Conservation (phyloP, 139 green algal genomes). For the Chlamydomonas sp. region DNA sequence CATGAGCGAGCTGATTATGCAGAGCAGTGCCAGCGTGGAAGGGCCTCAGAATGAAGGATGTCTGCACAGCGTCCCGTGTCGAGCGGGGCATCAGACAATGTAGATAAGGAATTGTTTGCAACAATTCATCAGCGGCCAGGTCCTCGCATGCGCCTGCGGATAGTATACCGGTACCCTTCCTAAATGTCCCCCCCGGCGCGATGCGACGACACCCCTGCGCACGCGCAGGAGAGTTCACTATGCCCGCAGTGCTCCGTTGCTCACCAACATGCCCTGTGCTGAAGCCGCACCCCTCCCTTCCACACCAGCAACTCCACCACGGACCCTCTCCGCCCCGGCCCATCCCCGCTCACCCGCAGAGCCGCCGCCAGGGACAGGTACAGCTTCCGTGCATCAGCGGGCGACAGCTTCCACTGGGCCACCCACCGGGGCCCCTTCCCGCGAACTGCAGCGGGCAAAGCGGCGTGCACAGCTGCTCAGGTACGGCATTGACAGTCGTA, state of each 20-base stretch:
- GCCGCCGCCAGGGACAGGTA: constrained; percentile 54
- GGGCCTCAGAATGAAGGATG: background rate
- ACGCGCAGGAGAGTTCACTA: constrained; percentile 46
- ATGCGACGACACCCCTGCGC: background rate
- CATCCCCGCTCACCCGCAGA: constrained; percentile 53
- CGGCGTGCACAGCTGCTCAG: background rate
- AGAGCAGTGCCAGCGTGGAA: background rate
- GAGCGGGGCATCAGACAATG: constrained; percentile 55
- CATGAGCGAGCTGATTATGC: constrained; percentile 3
- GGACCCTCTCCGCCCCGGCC: background rate
- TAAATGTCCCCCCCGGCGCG: background rate
- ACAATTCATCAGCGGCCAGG: constrained; percentile 14
- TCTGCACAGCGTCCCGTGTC: constrained; percentile 34
- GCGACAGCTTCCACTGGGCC: constrained; percentile 43
- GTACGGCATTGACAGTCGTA: too few relatives aligned
- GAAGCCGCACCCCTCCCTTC: too few relatives aligned
- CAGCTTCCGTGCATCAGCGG: constrained; percentile 47
- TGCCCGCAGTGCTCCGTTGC: too few relatives aligned
- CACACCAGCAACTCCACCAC: background rate
- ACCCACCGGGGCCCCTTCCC: constrained; percentile 60
- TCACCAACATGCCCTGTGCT: too few relatives aligned
- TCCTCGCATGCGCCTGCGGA: too few relatives aligned
- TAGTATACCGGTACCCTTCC: too few relatives aligned
- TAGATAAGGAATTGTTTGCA: constrained; percentile 62
- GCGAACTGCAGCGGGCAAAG: constrained; percentile 12